These are phyloP conservation scores for Vitellaria paradoxa DNA, from an alignment of 179 eudicot genomes.

Conservation along the genomic window DNA sequence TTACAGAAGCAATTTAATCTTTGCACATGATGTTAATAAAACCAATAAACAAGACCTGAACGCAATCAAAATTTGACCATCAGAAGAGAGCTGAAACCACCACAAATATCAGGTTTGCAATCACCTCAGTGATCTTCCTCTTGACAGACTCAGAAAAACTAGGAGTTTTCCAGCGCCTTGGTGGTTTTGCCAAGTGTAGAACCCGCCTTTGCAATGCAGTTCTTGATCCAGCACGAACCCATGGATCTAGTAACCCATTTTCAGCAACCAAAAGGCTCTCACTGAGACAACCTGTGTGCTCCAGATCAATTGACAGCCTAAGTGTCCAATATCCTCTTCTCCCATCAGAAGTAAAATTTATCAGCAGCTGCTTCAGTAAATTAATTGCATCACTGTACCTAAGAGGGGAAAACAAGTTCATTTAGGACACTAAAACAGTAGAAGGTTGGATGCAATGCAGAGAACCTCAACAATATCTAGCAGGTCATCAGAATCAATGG, in stretches of 20 bases:
- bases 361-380: constrained; percentile 60
- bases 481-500: background rate
- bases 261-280: constrained; percentile 89
- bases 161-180: constrained; percentile 95
- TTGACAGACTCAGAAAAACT: constrained; percentile 61
- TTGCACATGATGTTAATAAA: background rate
- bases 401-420: constrained; percentile 12
- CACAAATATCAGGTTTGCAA: background rate
- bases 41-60: background rate
- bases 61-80: background rate
- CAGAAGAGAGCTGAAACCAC: background rate
- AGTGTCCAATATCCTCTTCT: constrained; percentile 97
- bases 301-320: constrained; percentile 86
- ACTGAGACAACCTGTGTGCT: constrained; percentile 64
- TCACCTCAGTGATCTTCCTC: constrained; percentile 83
- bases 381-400: constrained; percentile 78
- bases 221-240: constrained; percentile 94
- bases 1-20: background rate
- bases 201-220: constrained; percentile 84
- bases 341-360: constrained; percentile 50
- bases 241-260: constrained; percentile 70
- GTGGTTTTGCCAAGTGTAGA: constrained; percentile 86
- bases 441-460: background rate
- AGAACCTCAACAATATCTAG: background rate
- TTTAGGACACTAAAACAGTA: background rate